A percentile compares a stretch with the other conserved stretches of the same genome.
Conservation (phyloP, 306 rosid species). For the Quercus agrifolia region DNA sequence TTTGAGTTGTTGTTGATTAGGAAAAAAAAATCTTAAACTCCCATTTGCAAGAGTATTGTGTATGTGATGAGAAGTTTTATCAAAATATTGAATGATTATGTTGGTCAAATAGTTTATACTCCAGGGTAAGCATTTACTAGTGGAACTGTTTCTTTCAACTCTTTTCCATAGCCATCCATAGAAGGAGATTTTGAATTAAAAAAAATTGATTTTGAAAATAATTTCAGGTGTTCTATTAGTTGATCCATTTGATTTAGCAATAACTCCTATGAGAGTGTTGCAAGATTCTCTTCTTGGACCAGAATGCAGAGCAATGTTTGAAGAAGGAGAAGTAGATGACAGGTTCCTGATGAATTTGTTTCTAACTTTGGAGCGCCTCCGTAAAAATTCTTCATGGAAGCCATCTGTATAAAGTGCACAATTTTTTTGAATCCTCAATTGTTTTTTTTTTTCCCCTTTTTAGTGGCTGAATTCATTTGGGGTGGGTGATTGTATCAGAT, state of each 20-base stretch:
- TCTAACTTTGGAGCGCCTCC: slow-evolving; percentile 76
- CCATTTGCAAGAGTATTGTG: no score
- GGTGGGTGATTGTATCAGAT: slow-evolving; percentile 54
- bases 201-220: slow-evolving; percentile 1
- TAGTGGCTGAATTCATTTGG: slow-evolving; percentile 20
- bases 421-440: slow-evolving; percentile 14
- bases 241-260: slow-evolving; percentile 83
- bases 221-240: slow-evolving; percentile 68
- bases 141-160: not conserved
- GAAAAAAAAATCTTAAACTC: no score
- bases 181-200: not conserved
- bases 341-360: slow-evolving; percentile 74
- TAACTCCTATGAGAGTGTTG: slow-evolving; percentile 97
- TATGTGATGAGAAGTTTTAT: not conserved
- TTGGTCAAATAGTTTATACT: not conserved
- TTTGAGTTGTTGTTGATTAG: no score
- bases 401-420: slow-evolving; percentile 58
- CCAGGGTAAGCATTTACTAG: not conserved
- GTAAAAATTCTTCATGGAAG: slow-evolving; percentile 85
- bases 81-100: not conserved
- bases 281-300: slow-evolving; percentile 89
- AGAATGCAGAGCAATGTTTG: slow-evolving; percentile 86
- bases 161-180: slow-evolving; percentile 1
- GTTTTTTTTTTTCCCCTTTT: slow-evolving; percentile 3
- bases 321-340: slow-evolving; percentile 87